Conservation (phyloP, 2,329 filamentous ascomycete species). For the Aspergillus floridensis region DNA sequence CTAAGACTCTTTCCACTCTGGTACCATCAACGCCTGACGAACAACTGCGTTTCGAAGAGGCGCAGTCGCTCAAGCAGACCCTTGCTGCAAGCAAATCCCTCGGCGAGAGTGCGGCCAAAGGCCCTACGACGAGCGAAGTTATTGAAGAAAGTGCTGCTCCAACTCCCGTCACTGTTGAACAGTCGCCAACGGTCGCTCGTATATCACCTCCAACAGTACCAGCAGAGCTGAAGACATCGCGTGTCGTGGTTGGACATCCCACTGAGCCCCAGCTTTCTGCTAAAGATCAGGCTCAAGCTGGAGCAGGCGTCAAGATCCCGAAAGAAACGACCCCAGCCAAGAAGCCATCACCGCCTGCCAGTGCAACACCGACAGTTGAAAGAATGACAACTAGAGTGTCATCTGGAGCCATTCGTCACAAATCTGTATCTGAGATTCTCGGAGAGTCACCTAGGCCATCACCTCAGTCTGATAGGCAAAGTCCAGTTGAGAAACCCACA, state of each 20-base stretch:
- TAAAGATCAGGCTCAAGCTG: slow-evolving; percentile 14
- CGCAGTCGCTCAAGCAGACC: slow-evolving; percentile 43
- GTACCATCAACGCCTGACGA: slow-evolving; percentile 56
- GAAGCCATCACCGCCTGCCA: slow-evolving; percentile 24
- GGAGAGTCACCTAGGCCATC: slow-evolving; percentile 54
- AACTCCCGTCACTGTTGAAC: slow-evolving; percentile 11
- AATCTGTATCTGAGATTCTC: slow-evolving; percentile 71
- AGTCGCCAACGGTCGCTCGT: slow-evolving; percentile 21
- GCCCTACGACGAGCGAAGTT: slow-evolving; percentile 25
- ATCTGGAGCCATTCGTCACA: slow-evolving; percentile 67
- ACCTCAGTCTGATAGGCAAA: slow-evolving; percentile 36
- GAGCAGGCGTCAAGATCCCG: slow-evolving; percentile 12
- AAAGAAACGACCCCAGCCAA: slow-evolving; percentile 21
- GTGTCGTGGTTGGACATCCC: slow-evolving; percentile 10
- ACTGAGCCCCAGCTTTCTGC: slow-evolving; percentile 17
- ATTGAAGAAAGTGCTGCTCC: slow-evolving; percentile 25
- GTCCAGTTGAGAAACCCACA: slow-evolving; percentile 31
- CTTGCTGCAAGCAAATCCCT: slow-evolving; percentile 21
- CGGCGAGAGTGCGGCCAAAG: slow-evolving; percentile 16
- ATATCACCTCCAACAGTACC: slow-evolving; percentile 1
- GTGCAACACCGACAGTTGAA: slow-evolving; percentile 40
- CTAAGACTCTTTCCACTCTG: slow-evolving; percentile 25
- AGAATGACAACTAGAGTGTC: slow-evolving; percentile 68
- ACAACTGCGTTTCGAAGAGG: slow-evolving; percentile 56
- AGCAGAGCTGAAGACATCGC: slow-evolving; percentile 15